Percentiles rank a stretch among this genome's conserved stretches.
These are phyloP conservation scores for Chlamydomonas applanata DNA, from an alignment of 139 green algal species.

Conservation along the genomic window DNA sequence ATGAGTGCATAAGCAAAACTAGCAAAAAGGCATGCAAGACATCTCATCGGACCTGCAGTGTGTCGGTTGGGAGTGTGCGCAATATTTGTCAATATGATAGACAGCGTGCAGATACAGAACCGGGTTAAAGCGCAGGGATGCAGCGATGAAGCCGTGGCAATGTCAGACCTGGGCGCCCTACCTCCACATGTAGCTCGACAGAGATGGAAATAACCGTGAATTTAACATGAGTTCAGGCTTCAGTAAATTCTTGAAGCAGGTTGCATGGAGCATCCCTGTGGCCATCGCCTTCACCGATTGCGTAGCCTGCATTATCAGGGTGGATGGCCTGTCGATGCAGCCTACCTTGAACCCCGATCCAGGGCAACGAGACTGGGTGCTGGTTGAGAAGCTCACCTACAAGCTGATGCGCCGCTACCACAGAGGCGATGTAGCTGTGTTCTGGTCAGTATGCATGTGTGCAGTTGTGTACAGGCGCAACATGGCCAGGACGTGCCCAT, in stretches of 20 bases:
- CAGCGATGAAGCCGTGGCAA: no score
- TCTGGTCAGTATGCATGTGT: conserved; percentile 41
- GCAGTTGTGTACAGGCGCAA: background rate
- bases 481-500: no score
- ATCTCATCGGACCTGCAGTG: no score
- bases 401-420: conserved; percentile 51
- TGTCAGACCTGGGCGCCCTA: no score
- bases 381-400: conserved; percentile 67
- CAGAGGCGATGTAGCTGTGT: conserved; percentile 64
- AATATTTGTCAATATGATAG: no score
- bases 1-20: no score
- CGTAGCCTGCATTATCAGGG: conserved; percentile 28
- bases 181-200: no score
- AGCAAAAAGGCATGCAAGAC: no score
- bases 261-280: conserved; percentile 31
- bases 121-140: no score
- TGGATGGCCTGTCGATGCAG: conserved; percentile 58
- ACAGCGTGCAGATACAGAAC: no score
- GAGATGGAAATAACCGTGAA: no score
- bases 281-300: conserved; percentile 39
- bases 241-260: conserved; percentile 23
- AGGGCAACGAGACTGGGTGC: conserved; percentile 38
- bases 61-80: no score
- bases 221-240: background rate
- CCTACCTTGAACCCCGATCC: conserved; percentile 52